phyloP scores from a whole-genome alignment of 225 moss, liverwort and hornwort genomes.

The Thuidium tamariscinum region DNA sequence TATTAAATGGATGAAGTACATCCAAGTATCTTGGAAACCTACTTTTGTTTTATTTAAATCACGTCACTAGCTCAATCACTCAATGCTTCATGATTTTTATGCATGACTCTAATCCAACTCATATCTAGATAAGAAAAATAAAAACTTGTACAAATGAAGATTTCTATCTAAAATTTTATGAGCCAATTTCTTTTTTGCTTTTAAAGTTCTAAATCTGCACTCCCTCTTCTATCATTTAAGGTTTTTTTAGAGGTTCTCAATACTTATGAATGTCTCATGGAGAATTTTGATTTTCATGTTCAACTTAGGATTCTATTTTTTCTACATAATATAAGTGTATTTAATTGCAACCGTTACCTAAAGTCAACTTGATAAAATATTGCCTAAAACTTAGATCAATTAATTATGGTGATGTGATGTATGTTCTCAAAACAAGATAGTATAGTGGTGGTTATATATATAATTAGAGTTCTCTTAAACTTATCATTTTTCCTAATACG shows the following conservation, averaged over 20 bases:
- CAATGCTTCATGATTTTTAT: not conserved
- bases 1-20: not conserved
- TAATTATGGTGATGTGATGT: not conserved
- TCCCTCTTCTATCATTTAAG: not conserved
- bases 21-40: not conserved
- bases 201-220: not conserved
- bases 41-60: not conserved
- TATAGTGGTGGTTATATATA: not conserved
- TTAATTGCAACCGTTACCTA: not conserved
- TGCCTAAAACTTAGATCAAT: not conserved
- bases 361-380: not conserved
- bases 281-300: not conserved
- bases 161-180: not conserved
- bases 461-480: accelerated
- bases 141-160: not conserved
- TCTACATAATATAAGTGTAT: not conserved
- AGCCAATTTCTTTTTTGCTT: not conserved
- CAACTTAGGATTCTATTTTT: not conserved
- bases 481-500: not conserved
- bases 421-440: not conserved
- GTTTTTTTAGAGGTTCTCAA: not conserved
- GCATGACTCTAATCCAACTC: not conserved
- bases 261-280: not conserved
- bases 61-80: not conserved
- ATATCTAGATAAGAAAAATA: not conserved